These are phyloP conservation scores for Aspergillus spinulosporus DNA, from an alignment of 2,329 filamentous ascomycete species.

Conservation along the genomic window DNA sequence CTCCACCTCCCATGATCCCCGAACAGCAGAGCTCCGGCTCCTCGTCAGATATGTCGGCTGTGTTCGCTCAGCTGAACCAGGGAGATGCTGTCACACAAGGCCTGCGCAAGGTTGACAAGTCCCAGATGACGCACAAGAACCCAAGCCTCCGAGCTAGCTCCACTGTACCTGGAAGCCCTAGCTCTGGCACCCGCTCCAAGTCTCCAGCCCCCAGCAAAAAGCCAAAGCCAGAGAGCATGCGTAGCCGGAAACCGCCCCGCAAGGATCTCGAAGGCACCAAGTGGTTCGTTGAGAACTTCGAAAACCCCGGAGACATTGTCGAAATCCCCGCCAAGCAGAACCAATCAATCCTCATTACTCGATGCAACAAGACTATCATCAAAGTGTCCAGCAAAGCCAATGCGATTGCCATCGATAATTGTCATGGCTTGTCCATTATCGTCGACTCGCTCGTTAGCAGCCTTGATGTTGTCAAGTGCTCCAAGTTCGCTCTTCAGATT, in stretches of 20 bases:
- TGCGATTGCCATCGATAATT: constrained; percentile 94
- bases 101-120: constrained; percentile 89
- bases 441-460: constrained; percentile 87
- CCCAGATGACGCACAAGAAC: constrained; percentile 98
- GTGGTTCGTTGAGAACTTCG: constrained; percentile 95
- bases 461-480: constrained; percentile 91
- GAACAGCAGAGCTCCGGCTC: constrained; percentile 32
- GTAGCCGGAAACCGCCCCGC: constrained; percentile 75
- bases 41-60: constrained; percentile 71
- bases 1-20: constrained; percentile 53
- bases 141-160: constrained; percentile 75
- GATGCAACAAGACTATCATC: constrained; percentile 87
- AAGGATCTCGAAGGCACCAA: constrained; percentile 86
- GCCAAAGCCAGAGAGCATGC: constrained; percentile 82
- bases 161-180: constrained; percentile 62
- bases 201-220: constrained; percentile 86
- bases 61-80: constrained; percentile 89
- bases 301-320: constrained; percentile 70
- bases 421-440: constrained; percentile 76
- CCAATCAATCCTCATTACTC: constrained; percentile 88
- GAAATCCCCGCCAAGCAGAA: constrained; percentile 78
- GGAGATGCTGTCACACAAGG: constrained; percentile 85
- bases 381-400: constrained; percentile 92
- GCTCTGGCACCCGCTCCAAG: constrained; percentile 63
- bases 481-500: constrained; percentile 93